These are phyloP conservation scores for Cyberlindnera euphorbiiphila DNA, from an alignment of 805 yeast genomes.

Conservation along the genomic window DNA sequence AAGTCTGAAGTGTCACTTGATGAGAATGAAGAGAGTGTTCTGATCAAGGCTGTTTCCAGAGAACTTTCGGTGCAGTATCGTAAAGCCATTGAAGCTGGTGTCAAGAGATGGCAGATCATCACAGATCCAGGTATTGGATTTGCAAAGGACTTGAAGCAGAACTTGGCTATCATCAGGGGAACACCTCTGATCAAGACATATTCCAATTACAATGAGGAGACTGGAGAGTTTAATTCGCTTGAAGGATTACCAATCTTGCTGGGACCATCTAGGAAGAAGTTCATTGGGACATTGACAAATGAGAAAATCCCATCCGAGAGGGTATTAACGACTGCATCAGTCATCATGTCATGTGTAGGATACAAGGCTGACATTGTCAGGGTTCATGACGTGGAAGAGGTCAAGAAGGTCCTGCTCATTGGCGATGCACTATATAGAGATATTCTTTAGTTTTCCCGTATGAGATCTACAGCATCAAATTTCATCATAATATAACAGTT, in stretches of 20 bases:
- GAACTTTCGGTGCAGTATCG: conserved; percentile 59
- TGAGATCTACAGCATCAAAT: neutral
- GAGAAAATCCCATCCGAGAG: conserved; percentile 57
- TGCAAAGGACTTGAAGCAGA: conserved; percentile 78
- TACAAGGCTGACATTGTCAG: conserved; percentile 77
- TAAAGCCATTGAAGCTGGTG: conserved; percentile 58
- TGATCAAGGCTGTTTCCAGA: conserved; percentile 54
- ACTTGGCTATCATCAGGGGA: conserved; percentile 57
- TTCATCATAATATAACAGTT: neutral
- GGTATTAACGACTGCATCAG: conserved; percentile 70
- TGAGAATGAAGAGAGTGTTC: conserved; percentile 28
- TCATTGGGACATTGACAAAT: conserved; percentile 71
- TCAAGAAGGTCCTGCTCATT: conserved; percentile 47
- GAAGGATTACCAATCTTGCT: conserved; percentile 57
- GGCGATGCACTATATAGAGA: conserved; percentile 71
- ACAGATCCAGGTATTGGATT: conserved; percentile 96
- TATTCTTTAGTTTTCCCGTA: conserved; percentile 11
- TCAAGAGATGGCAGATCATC: conserved; percentile 85
- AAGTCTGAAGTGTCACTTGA: conserved; percentile 21
- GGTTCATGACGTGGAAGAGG: conserved; percentile 77
- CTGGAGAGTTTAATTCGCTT: conserved; percentile 19
- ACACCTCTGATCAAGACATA: conserved; percentile 46
- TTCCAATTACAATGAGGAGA: conserved; percentile 32
- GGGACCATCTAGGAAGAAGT: conserved; percentile 88
- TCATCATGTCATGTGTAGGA: conserved; percentile 68